Base-by-base conservation (phyloP, 306 rosid species). In the Glycyrrhiza uralensis region DNA sequence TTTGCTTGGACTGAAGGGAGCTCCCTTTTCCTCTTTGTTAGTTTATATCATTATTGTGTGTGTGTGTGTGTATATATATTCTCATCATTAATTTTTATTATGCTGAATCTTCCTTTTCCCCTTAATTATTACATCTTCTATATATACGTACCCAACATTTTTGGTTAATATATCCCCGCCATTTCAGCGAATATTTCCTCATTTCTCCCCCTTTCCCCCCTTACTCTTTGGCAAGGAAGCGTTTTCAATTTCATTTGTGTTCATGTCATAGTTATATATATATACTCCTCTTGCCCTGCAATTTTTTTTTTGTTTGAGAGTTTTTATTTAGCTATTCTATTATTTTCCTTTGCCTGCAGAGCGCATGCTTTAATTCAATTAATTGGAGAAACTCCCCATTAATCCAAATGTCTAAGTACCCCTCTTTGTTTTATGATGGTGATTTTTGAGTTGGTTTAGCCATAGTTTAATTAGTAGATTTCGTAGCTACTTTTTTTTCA, bases 1-100 rank as follows among this genome's bases (percentile, higher is more conserved):
- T 83, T 2, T 90, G 90, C 96, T 90, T 90, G 96, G 96, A 90
- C 96, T 90, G 96, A 90, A 90, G 96, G 96, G 96, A 90, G 96
- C 96, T 90, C 96, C 96, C 94, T 88, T 84, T 67, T 67, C 2
- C 69, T 80, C n/a, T 52, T 10, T 70, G 13, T 81, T 55, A 35
- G n/a, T 79, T 49, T 30, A 17, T 80, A 39, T 65, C 38, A 47
- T 69, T 9, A 1, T 26, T 26, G 29, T 26, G 3, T 10, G 4
- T 32, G 6, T 32, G 5, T 5, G 36, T 5, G 4, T 32, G 1
- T 3, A 1, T 32, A 26, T 32, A 32, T 32, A 32, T 13, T 24
- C 36, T 55, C 9, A 12, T 18, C 14, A 1, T n/a, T 46, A 6
- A 0, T 22, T 5, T 30, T 17, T n/a, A 54, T 28, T 42, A 13